These are phyloP conservation scores for Alternaria burnsii DNA, from an alignment of 2,329 filamentous ascomycete genomes.

Conservation along the genomic window DNA sequence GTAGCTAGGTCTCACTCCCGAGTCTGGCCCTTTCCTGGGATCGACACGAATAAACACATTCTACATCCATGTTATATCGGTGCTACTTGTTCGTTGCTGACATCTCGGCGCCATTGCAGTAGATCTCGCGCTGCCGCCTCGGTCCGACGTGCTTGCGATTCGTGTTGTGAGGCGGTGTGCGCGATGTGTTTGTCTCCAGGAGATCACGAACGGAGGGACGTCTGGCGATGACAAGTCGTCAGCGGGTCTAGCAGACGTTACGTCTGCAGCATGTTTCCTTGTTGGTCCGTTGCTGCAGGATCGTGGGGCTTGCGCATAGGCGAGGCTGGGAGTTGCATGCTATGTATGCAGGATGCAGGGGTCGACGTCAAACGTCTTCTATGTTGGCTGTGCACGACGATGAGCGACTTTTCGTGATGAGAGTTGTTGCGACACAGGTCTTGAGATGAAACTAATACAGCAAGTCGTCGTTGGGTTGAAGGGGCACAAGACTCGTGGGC, in stretches of 20 bases:
- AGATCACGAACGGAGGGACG: neutral
- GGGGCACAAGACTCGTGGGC: neutral
- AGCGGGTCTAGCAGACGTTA: neutral
- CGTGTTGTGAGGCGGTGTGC: constrained; percentile 6
- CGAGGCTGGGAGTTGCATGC: constrained; percentile 14
- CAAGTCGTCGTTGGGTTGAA: neutral
- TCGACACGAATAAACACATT: neutral
- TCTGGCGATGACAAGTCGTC: constrained; percentile 1
- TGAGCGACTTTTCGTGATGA: neutral
- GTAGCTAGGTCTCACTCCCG: neutral
- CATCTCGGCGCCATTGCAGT: neutral
- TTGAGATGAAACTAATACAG: neutral
- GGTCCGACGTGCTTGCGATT: constrained; percentile 1
- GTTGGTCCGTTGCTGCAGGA: constrained; percentile 5
- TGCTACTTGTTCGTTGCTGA: neutral
- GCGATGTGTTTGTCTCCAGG: neutral
- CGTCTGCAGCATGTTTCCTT: constrained; percentile 2
- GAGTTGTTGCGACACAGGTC: neutral
- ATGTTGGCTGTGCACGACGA: neutral
- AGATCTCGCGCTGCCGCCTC: neutral
- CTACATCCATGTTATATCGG: neutral
- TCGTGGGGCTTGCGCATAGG: constrained; percentile 8
- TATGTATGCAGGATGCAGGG: constrained; percentile 19
- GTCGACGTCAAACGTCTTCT: constrained; percentile 11
- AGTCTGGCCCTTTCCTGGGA: neutral